Percentiles rank a stretch among this genome's conserved stretches.
phyloP scores from a whole-genome alignment of 495 filamentous ascomycete species.

The Neurospora sp. region DNA sequence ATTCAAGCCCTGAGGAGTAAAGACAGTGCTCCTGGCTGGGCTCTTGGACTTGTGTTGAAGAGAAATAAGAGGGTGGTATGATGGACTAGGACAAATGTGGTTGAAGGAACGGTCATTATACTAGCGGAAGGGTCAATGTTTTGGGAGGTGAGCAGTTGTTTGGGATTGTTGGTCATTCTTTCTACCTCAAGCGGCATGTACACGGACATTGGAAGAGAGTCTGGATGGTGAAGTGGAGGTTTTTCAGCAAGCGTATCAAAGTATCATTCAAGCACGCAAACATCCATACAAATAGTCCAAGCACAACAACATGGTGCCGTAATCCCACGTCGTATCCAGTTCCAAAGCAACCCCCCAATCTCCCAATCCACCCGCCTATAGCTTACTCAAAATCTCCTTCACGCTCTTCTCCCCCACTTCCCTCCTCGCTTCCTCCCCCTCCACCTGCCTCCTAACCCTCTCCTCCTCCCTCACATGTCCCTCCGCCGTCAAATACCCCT shows the following conservation, averaged over 20 bases:
- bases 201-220: neutral
- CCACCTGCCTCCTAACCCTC: slow-evolving; percentile 30
- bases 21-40: neutral
- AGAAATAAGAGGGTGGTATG: neutral
- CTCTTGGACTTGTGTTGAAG: neutral
- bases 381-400: slow-evolving; percentile 21
- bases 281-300: no score
- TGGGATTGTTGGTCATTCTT: neutral
- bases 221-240: no score
- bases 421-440: slow-evolving; percentile 22
- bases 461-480: slow-evolving; percentile 30
- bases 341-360: no score
- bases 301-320: no score
- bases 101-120: neutral
- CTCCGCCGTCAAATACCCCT: slow-evolving; percentile 35
- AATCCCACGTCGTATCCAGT: no score
- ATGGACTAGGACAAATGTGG: neutral
- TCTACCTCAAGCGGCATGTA: neutral
- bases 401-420: slow-evolving; percentile 30
- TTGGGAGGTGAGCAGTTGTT: neutral
- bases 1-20: neutral
- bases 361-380: no score
- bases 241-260: no score
- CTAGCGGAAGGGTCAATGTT: neutral
- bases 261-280: no score